phyloP scores from a whole-genome alignment of 2,329 filamentous ascomycete genomes.

The Beauveria asiatica region DNA sequence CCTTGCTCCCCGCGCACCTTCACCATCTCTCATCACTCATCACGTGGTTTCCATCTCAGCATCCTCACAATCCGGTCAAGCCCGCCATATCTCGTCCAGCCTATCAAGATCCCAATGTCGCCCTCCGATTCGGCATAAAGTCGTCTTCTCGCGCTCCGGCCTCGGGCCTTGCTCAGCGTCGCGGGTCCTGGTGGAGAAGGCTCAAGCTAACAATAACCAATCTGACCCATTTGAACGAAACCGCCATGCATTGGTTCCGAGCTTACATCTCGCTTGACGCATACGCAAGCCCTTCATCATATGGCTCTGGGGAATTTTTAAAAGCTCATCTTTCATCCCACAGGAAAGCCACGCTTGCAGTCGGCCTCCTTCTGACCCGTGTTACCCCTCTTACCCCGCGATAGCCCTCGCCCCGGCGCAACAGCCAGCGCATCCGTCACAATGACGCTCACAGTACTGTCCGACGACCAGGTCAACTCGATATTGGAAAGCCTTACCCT shows the following conservation, averaged over 20 bases:
- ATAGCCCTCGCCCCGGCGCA: neutral
- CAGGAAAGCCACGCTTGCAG: neutral
- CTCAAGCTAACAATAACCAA: neutral
- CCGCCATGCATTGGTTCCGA: neutral
- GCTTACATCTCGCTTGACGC: neutral
- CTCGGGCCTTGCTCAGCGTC: neutral
- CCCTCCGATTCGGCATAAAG: neutral
- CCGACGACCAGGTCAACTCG: conserved; percentile 45
- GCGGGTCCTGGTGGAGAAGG: conserved; percentile 2
- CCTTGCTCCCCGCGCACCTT: too few relatives aligned
- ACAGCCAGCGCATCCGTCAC: conserved; percentile 14
- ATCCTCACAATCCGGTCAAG: neutral
- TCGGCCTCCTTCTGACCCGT: neutral
- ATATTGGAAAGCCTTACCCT: conserved; percentile 45
- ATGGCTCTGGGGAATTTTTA: neutral
- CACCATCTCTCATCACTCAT: neutral
- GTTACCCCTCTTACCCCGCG: conserved; percentile 7
- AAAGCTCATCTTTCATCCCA: neutral
- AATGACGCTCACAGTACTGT: conserved; percentile 52
- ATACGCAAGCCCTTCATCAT: neutral
- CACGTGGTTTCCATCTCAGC: neutral
- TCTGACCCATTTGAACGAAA: neutral
- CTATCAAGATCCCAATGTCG: neutral
- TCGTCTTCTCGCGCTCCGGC: neutral
- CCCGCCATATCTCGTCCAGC: neutral